Percentiles rank a stretch among this genome's conserved stretches.
Conservation (phyloP, 202 grass and related monocot species). For the Musa balbisiana region DNA sequence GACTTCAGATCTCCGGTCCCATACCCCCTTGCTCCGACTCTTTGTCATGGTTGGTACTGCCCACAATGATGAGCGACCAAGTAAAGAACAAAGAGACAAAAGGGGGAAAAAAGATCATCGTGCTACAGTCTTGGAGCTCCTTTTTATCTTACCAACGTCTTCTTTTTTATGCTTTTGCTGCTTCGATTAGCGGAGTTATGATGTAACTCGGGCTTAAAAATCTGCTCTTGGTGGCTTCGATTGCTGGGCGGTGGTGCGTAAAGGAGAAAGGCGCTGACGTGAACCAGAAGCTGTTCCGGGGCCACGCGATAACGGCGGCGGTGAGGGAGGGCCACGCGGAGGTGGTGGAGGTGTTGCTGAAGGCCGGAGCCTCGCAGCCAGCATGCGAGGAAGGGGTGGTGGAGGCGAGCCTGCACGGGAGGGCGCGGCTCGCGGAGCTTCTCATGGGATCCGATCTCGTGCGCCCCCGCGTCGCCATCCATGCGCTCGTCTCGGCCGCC, state of each 20-base stretch:
- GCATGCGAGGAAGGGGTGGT: constrained; percentile 94
- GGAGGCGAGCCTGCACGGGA: constrained; percentile 68
- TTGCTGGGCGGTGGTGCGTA: neutral
- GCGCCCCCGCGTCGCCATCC: constrained; percentile 52
- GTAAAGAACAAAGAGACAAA: neutral
- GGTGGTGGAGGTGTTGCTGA: constrained; percentile 68
- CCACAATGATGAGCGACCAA: neutral
- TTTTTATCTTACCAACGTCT: neutral
- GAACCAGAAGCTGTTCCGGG: constrained; percentile 76
- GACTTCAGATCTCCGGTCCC: too few species aligned
- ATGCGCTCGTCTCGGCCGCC: constrained; percentile 70
- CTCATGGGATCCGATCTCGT: constrained; percentile 86
- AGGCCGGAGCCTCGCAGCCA: constrained; percentile 71
- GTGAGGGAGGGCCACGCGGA: constrained; percentile 63
- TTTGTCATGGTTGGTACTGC: neutral
- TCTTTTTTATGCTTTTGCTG: neutral
- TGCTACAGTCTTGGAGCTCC: neutral
- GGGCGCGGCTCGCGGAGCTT: constrained; percentile 49
- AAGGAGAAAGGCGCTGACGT: constrained; percentile 82
- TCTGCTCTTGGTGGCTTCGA: neutral
- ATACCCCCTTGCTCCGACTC: too few species aligned
- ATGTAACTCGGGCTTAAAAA: neutral
- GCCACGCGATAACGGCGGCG: constrained; percentile 68
- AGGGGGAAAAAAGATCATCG: neutral
- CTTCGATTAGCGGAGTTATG: neutral